Conservation (phyloP, 1,139 yeast species). For the Meyerozyma elateridarum region DNA sequence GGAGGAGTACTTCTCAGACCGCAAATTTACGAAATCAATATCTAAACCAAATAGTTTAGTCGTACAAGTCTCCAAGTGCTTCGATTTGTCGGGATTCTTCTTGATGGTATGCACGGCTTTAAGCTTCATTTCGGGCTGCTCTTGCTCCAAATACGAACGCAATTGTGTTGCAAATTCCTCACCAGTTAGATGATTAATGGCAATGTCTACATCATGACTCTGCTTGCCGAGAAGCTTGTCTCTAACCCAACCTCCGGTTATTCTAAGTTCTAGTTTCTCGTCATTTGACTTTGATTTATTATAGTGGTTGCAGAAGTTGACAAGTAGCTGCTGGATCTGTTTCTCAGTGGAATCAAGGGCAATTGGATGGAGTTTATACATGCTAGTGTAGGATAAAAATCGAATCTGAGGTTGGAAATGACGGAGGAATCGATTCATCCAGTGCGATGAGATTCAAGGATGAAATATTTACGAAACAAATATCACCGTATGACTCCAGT, state of each 20-base stretch:
- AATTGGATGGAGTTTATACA: slow-evolving; percentile 6
- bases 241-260: slow-evolving; percentile 99
- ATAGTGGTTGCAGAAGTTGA: slow-evolving; percentile 37
- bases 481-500: too few species aligned
- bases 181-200: slow-evolving; percentile 79
- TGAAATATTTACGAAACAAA: background rate
- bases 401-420: slow-evolving; percentile 5
- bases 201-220: slow-evolving; percentile 88
- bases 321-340: slow-evolving; percentile 42
- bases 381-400: background rate
- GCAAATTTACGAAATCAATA: slow-evolving; percentile 85
- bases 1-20: slow-evolving; percentile 80
- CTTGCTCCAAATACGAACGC: slow-evolving; percentile 45
- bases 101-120: slow-evolving; percentile 73
- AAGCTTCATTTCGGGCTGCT: slow-evolving; percentile 40
- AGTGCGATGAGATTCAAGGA: background rate
- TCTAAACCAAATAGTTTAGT: slow-evolving; percentile 77
- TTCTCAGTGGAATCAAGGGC: slow-evolving; percentile 31
- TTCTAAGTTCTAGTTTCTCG: slow-evolving; percentile 49
- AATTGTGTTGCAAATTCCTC: slow-evolving; percentile 75
- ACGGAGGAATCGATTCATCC: background rate
- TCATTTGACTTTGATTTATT: slow-evolving; percentile 17
- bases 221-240: slow-evolving; percentile 80
- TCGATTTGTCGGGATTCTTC: slow-evolving; percentile 90
- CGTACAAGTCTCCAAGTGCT: slow-evolving; percentile 95